phyloP scores from a whole-genome alignment of 2,329 filamentous ascomycete genomes.

The Didymella pinodella region DNA sequence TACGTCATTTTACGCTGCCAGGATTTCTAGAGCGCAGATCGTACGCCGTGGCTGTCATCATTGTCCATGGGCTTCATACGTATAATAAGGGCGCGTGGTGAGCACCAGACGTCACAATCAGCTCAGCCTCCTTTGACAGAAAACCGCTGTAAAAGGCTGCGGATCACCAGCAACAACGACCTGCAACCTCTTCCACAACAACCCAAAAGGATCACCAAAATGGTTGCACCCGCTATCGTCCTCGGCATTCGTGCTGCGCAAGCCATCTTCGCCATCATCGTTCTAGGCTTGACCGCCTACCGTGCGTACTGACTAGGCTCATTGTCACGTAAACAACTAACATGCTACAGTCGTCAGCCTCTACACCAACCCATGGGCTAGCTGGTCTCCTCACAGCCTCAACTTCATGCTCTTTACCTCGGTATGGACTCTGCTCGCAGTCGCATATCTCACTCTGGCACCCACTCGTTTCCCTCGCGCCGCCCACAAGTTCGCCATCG shows the following conservation, averaged over 20 bases:
- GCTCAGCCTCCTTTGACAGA: conserved; percentile 9
- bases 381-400: conserved; percentile 63
- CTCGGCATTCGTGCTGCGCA: conserved; percentile 73
- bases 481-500: conserved; percentile 72
- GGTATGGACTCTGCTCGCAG: conserved; percentile 74
- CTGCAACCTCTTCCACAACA: background rate
- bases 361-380: conserved; percentile 58
- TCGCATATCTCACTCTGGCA: conserved; percentile 75
- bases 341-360: conserved; percentile 55
- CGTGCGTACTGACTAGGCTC: conserved; percentile 57
- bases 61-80: conserved; percentile 21
- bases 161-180: background rate
- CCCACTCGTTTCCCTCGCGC: conserved; percentile 67
- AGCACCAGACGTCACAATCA: conserved; percentile 5
- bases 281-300: conserved; percentile 79
- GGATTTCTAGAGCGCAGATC: conserved; percentile 12
- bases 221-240: conserved; percentile 53
- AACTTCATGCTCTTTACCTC: conserved; percentile 83
- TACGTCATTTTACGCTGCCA: conserved; percentile 11
- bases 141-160: conserved; percentile 7
- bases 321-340: background rate
- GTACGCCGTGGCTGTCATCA: conserved; percentile 31
- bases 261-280: conserved; percentile 74
- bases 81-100: conserved; percentile 30
- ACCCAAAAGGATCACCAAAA: conserved; percentile 18